Evolutionary conservation across 129 eudicot species (phyloP), one percentile per base, ranked within the genome.

Genomic region (Ambrosia artemisiifolia): DNA sequence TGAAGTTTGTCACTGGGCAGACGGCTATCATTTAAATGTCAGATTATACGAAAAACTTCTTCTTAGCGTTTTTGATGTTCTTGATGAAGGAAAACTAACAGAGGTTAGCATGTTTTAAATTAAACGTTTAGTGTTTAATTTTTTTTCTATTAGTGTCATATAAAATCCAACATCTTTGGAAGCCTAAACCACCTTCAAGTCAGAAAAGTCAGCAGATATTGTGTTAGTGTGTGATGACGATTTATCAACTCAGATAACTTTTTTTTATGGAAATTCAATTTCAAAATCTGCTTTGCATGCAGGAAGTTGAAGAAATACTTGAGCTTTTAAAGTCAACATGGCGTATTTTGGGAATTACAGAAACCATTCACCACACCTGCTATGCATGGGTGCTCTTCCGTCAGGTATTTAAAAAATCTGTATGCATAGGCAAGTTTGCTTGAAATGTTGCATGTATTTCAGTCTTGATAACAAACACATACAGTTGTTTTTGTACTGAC

Each of bases 1-100:
- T 79, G 97, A 95, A 95, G 84, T 95, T 35, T 88, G 99, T 81
- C 99, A 95, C 69, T 95, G 97, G 97, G 99, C 97, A 61, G 99
- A 95, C 72, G 99, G 99, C 68, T 95, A 95, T 83, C 97, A 86
- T 81, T 84, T 95, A 17, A 95, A 95, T 74, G 97, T 95, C 85
- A 88, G 87, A 77, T 67, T 95, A 18, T 95, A 95, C 67, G 99
- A 91, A 83, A 91, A 91, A 67, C 85, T 95, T 65, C 91, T 95
- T 44, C 85, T 76, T 47, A 95, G 99, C 81, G 87, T 95, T 65
- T 95, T 95, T 83, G 99, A 95, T 87, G 91, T 91, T 75, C 82
- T 95, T 66, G 99, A 95, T 59, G 99, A 95, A 73, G 99, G 99
- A 74, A 95, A 91, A 83, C 90, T 95, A 80, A 88, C 99, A 36